Evolutionary conservation across 805 yeast genomes (phyloP), one percentile per base, ranked within the genome.

Genomic region (Yarrowia sp.): DNA sequence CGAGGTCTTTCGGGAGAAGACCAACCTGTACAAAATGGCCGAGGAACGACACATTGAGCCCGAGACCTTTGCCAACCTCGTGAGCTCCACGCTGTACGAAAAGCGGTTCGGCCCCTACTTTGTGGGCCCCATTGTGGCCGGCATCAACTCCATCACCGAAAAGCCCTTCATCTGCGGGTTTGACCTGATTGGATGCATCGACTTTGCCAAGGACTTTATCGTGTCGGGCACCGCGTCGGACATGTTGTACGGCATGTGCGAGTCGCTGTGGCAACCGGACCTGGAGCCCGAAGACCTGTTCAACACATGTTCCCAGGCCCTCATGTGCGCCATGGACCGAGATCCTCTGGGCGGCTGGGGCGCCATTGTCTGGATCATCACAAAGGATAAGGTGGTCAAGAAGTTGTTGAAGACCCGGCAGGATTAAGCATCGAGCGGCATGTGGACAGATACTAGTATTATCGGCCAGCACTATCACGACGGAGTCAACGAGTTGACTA

Each of bases 341-440:
- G 99, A 95, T 77, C 96, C 98, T 6, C 81, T 95, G 66, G 87
- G 96, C 32, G 99, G 99, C 69, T 95, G 98, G 97, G 99, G 99
- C 72, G 97, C 96, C 9, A 89, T 90, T 17, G 98, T 95, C 24
- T 93, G 93, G 77, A 80, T 95, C 64, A 85, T 95, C 62, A 90
- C 96, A 52, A 92, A 92, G 78, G 98, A 93, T 74, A 89, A 90
- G 77, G 96, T 95, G 66, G 83, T 86, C 64, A 92, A 88, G 79
- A 85, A 96, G 73, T 85, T 89, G 71, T 84, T 95, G 78, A 92
- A 88, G 80, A 91, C 97, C 65, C 88, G 99, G 77, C 98, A 93
- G 81, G 99, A 95, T 83, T 95, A 82, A 43, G 48, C 48, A 43
- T 43, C 48, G n/a, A 16, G 32, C n/a, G 32, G 30, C 3, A 19